Percentiles rank a stretch among this genome's conserved stretches.
phyloP scores from a whole-genome alignment of 2,329 filamentous ascomycete species.

The Paraconiothyrium sp. region DNA sequence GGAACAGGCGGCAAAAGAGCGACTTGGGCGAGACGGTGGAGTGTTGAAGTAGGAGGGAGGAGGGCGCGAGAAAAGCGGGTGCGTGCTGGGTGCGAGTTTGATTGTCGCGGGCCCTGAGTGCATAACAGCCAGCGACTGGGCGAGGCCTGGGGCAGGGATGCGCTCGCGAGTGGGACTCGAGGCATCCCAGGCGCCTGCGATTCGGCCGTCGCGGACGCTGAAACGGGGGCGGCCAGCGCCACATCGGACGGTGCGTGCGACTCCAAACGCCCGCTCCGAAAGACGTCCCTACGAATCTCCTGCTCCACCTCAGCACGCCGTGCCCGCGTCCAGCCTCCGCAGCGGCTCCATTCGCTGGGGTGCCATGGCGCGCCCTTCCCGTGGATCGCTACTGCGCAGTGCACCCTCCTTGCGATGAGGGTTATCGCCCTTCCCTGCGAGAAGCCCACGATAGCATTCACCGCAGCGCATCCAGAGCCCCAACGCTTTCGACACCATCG shows the following conservation, averaged over 20 bases:
- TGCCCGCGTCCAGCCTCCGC: neutral
- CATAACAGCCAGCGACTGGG: constrained; percentile 16
- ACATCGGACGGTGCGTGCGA: constrained; percentile 16
- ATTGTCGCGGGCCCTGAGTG: constrained; percentile 14
- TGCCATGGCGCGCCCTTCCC: constrained; percentile 5
- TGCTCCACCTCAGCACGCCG: neutral
- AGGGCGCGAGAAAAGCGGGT: constrained; percentile 10
- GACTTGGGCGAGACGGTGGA: constrained; percentile 40
- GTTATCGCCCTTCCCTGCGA: neutral
- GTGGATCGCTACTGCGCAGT: neutral
- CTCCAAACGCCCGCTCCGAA: constrained; percentile 19
- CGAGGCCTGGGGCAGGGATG: neutral
- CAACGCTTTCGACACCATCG: neutral
- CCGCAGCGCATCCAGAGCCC: neutral
- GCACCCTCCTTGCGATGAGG: neutral
- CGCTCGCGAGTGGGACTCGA: constrained; percentile 6
- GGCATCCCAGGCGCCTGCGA: constrained; percentile 1
- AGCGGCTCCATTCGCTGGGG: neutral
- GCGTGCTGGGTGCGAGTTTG: constrained; percentile 15
- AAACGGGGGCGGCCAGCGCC: constrained; percentile 16
- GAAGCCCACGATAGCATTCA: neutral
- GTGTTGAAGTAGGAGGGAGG: constrained; percentile 24
- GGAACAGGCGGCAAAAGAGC: constrained; percentile 36
- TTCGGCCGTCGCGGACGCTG: constrained; percentile 18
- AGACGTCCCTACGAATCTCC: constrained; percentile 16